phyloP scores from a whole-genome alignment of 768 basidiomycete genomes.

The Russula earlei region DNA sequence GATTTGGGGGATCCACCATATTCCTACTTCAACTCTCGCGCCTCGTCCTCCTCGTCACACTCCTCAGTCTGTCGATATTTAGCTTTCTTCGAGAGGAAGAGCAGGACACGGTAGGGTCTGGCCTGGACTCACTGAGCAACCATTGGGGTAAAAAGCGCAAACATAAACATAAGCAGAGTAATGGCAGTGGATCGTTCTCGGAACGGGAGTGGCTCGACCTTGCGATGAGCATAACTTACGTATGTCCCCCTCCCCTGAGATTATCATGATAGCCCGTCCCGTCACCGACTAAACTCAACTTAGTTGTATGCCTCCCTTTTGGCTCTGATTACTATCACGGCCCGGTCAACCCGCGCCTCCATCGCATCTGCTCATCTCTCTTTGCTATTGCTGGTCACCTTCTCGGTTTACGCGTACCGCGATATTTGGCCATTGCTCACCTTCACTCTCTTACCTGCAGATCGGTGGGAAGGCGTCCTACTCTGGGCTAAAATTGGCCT shows the following conservation, averaged over 20 bases:
- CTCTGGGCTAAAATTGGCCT: conserved; percentile 47
- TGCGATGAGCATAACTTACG: conserved; percentile 27
- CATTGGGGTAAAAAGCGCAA: conserved; percentile 24
- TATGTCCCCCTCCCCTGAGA: conserved; percentile 15
- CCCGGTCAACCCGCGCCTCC: not conserved
- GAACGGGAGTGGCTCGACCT: conserved; percentile 16
- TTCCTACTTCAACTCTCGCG: conserved; percentile 41
- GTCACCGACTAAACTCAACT: not conserved
- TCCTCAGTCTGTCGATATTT: conserved; percentile 43
- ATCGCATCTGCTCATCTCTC: conserved; percentile 37
- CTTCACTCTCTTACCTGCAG: conserved; percentile 40
- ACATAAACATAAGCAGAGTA: conserved; percentile 8
- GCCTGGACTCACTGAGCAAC: conserved; percentile 19
- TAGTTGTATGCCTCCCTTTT: conserved; percentile 22
- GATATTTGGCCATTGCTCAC: conserved; percentile 52
- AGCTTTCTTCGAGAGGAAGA: conserved; percentile 31
- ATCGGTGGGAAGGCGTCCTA: conserved; percentile 37
- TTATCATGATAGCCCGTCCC: too few species aligned
- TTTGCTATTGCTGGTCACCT: conserved; percentile 37
- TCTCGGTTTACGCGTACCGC: conserved; percentile 45
- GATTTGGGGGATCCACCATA: conserved; percentile 38
- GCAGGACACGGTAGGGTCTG: not conserved
- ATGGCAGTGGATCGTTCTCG: not conserved
- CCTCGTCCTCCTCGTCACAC: conserved; percentile 34
- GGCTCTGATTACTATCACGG: conserved; percentile 16